These are phyloP conservation scores for Paramyrothecium sp. DNA, from an alignment of 2,329 filamentous ascomycete genomes.

Conservation along the genomic window DNA sequence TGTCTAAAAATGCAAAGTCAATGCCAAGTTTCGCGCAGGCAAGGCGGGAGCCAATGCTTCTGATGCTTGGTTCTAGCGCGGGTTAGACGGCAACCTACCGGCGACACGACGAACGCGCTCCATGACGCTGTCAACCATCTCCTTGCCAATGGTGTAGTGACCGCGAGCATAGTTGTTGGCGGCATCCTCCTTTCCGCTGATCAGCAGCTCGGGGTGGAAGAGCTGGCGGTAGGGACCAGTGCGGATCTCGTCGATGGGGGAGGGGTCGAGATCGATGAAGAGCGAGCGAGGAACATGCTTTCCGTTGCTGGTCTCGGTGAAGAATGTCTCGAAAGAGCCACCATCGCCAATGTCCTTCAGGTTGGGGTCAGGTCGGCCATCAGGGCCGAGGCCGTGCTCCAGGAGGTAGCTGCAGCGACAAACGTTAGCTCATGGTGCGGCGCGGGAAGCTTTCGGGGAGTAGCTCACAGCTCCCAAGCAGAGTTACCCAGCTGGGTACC, in stretches of 20 bases:
- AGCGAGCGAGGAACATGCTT: slow-evolving; percentile 72
- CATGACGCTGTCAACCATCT: slow-evolving; percentile 70
- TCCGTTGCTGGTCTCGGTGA: slow-evolving; percentile 68
- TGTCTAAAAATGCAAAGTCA: slow-evolving; percentile 56
- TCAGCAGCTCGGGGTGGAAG: slow-evolving; percentile 70
- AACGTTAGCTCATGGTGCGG: neutral
- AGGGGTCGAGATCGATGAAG: slow-evolving; percentile 72
- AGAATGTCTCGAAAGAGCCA: slow-evolving; percentile 71
- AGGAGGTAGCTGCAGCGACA: slow-evolving; percentile 61
- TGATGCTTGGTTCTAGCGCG: no score
- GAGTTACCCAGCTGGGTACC: slow-evolving; percentile 73
- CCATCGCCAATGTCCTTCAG: slow-evolving; percentile 57
- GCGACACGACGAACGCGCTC: slow-evolving; percentile 68
- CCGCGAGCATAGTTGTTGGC: slow-evolving; percentile 77
- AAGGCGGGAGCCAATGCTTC: no score
- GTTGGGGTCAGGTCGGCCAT: slow-evolving; percentile 64
- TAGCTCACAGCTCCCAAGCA: slow-evolving; percentile 67
- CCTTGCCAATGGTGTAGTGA: slow-evolving; percentile 75
- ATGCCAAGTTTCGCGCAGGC: no score
- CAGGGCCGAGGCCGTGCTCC: slow-evolving; percentile 66
- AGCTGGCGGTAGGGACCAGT: slow-evolving; percentile 66
- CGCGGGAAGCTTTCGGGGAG: slow-evolving; percentile 1
- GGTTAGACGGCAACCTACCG: slow-evolving; percentile 56
- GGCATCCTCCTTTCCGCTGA: slow-evolving; percentile 75
- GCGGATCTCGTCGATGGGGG: slow-evolving; percentile 72